Percentiles rank a stretch among this genome's conserved stretches.
Evolutionary conservation across 768 basidiomycete species (phyloP).

Genomic region (Gloeophyllum trabeum): DNA sequence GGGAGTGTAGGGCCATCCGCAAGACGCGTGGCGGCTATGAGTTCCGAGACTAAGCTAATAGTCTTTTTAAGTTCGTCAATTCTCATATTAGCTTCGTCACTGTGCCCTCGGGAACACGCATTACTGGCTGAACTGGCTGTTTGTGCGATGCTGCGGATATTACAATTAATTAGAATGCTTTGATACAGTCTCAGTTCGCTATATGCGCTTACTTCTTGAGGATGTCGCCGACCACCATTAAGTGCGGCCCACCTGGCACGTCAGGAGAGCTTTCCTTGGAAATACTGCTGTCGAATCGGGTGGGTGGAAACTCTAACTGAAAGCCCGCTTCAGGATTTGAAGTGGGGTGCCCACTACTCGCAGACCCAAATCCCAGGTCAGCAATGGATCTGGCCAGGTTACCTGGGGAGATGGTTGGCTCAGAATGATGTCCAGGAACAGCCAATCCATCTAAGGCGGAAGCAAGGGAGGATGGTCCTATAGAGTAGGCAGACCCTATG

Average conservation of each 20-base stretch:
- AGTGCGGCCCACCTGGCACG: constrained; percentile 29
- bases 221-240: constrained; percentile 38
- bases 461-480: constrained; percentile 21
- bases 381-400: constrained; percentile 12
- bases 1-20: constrained; percentile 15
- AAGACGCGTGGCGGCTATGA: constrained; percentile 35
- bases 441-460: constrained; percentile 20
- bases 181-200: too few relatives aligned
- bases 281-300: constrained; percentile 11
- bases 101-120: constrained; percentile 35
- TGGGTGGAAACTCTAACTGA: constrained; percentile 15
- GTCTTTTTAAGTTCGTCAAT: constrained; percentile 47
- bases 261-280: constrained; percentile 20
- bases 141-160: constrained; percentile 45
- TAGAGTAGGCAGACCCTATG: constrained; percentile 16
- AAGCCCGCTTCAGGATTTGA: constrained; percentile 16
- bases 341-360: constrained; percentile 14
- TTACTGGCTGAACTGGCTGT: constrained; percentile 47
- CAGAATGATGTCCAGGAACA: constrained; percentile 18
- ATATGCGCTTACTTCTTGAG: constrained; percentile 43
- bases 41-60: constrained; percentile 39
- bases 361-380: constrained; percentile 17
- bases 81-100: constrained; percentile 33
- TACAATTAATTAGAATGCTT: too few relatives aligned
- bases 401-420: constrained; percentile 20